phyloP scores from a whole-genome alignment of 768 basidiomycete genomes.

The Pisolithus sp. region DNA sequence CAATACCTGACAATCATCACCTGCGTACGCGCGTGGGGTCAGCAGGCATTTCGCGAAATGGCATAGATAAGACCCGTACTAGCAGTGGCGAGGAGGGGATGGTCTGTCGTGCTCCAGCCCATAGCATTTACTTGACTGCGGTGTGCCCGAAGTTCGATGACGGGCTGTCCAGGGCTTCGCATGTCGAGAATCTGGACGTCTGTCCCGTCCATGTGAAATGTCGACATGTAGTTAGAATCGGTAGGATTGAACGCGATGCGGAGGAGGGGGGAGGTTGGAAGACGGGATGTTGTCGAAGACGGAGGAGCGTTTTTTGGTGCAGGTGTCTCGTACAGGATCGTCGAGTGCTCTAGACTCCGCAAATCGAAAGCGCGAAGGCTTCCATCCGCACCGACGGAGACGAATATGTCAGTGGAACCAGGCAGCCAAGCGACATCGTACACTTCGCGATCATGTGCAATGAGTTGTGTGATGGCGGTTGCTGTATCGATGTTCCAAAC shows the following conservation, averaged over 20 bases:
- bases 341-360: conserved; percentile 93
- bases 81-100: conserved; percentile 80
- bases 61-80: conserved; percentile 40
- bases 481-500: conserved; percentile 97
- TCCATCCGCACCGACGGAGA: conserved; percentile 96
- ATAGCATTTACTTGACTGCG: conserved; percentile 77
- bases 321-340: conserved; percentile 93
- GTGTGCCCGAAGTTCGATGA: conserved; percentile 86
- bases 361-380: conserved; percentile 95
- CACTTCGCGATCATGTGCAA: conserved; percentile 93
- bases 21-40: conserved; percentile 33
- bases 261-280: conserved; percentile 73
- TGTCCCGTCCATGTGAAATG: conserved; percentile 88
- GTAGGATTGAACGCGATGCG: conserved; percentile 88
- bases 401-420: conserved; percentile 91
- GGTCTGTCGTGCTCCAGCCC: conserved; percentile 84
- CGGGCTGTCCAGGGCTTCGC: conserved; percentile 92
- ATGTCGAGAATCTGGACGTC: conserved; percentile 94
- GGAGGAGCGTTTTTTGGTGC: conserved; percentile 66
- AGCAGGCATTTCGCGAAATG: background rate
- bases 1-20: conserved; percentile 90
- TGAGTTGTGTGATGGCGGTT: conserved; percentile 92
- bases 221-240: conserved; percentile 93
- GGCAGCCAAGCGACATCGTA: conserved; percentile 99
- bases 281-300: conserved; percentile 54